phyloP scores from a whole-genome alignment of 176 grass and related monocot species.

The Secale cereale region DNA sequence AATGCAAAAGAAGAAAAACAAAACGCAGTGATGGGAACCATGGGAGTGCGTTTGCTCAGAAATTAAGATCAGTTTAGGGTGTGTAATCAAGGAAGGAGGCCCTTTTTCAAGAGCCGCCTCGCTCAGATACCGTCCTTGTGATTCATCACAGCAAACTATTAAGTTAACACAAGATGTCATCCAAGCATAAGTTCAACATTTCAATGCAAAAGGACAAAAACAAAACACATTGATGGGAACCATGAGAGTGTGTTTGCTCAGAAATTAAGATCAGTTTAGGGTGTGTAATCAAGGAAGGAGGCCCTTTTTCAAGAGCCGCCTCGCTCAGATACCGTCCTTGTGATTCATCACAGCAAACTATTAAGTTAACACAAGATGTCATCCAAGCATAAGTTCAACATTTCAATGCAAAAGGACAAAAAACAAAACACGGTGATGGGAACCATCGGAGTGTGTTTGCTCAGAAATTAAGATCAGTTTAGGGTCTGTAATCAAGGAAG shows the following conservation, averaged over 20 bases:
- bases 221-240: accelerated
- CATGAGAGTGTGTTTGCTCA: background rate
- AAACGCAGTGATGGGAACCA: accelerated
- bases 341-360: background rate
- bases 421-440: no score
- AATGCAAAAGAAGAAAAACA: no score
- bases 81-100: background rate
- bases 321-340: conserved; percentile 18
- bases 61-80: background rate
- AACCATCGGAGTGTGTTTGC: background rate
- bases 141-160: background rate
- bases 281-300: background rate
- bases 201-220: no score
- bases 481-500: background rate
- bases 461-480: conserved; percentile 14
- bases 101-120: background rate
- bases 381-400: no score
- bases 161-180: background rate
- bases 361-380: no score
- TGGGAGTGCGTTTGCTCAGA: background rate
- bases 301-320: background rate
- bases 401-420: no score
- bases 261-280: conserved; percentile 15
- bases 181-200: background rate
- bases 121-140: conserved; percentile 20